A percentile compares a stretch with the other conserved stretches of the same genome.
These are phyloP conservation scores for Boletus semigastroideus DNA, from an alignment of 1,284 basidiomycete genomes.

Conservation along the genomic window DNA sequence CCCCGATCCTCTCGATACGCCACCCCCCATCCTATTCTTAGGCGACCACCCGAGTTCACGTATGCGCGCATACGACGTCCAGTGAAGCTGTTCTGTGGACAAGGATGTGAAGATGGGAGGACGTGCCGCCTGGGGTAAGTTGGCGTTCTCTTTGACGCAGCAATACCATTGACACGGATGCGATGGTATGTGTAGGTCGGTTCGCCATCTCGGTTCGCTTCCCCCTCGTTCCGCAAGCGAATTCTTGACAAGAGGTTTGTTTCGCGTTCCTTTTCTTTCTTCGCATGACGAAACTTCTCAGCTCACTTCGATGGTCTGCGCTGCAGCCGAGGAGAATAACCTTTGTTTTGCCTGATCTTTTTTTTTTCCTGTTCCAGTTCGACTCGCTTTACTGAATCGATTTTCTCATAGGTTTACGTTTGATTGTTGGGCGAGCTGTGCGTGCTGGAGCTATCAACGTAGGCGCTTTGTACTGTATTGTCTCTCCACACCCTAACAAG, in stretches of 20 bases:
- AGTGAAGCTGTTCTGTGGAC: too few species aligned
- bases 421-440: neutral
- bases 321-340: constrained; percentile 52
- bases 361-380: neutral
- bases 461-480: constrained; percentile 28
- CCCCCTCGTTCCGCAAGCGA: too few species aligned
- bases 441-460: neutral
- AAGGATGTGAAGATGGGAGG: too few species aligned
- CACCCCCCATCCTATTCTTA: too few species aligned
- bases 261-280: neutral
- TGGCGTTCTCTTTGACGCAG: too few species aligned
- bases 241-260: constrained; percentile 14
- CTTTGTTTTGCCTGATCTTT: constrained; percentile 42
- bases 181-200: too few species aligned
- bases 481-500: constrained; percentile 76
- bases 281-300: constrained; percentile 54
- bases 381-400: constrained; percentile 7
- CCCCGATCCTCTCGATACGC: too few species aligned
- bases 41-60: too few species aligned
- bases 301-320: constrained; percentile 59
- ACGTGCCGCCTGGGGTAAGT: too few species aligned
- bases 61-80: too few species aligned
- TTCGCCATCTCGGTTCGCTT: too few species aligned
- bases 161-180: too few species aligned
- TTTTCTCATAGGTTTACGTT: neutral